Evolutionary conservation across 1,284 basidiomycete genomes (phyloP).

Genomic region (Rhodofomes roseus): DNA sequence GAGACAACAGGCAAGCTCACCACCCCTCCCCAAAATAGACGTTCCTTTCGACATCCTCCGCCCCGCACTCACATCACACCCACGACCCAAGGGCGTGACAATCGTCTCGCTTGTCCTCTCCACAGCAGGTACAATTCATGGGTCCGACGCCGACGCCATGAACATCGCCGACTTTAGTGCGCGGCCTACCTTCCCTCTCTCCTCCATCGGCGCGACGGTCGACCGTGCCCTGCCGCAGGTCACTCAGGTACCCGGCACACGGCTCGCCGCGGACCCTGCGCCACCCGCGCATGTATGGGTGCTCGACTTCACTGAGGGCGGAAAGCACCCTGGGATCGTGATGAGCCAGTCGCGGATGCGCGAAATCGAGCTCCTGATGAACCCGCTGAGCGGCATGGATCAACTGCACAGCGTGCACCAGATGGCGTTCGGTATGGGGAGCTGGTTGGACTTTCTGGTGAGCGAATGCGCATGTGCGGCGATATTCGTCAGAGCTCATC

Average conservation of each 20-base stretch:
- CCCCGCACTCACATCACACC: constrained; percentile 36
- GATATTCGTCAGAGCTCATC: not conserved
- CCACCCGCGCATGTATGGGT: constrained; percentile 50
- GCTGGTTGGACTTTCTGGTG: constrained; percentile 48
- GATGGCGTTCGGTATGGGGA: constrained; percentile 49
- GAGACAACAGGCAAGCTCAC: not conserved
- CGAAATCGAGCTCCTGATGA: constrained; percentile 59
- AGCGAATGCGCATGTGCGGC: not conserved
- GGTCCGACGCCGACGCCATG: constrained; percentile 16
- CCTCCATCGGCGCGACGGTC: constrained; percentile 37
- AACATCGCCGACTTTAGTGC: constrained; percentile 23
- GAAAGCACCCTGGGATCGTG: constrained; percentile 52
- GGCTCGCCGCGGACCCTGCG: constrained; percentile 13
- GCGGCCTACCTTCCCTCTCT: constrained; percentile 35
- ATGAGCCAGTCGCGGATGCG: constrained; percentile 69
- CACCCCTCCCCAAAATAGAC: constrained; percentile 36
- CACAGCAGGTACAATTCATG: constrained; percentile 24
- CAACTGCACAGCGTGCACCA: constrained; percentile 39
- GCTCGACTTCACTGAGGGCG: constrained; percentile 65
- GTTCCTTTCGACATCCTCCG: constrained; percentile 49
- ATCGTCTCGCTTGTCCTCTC: constrained; percentile 55
- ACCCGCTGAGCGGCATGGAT: constrained; percentile 49
- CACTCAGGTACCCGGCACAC: constrained; percentile 23
- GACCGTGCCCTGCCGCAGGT: constrained; percentile 50
- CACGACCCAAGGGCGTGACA: constrained; percentile 43